Evolutionary conservation across 2,329 filamentous ascomycete genomes (phyloP), one percentile per base, ranked within the genome.

Genomic region (Talaromyces islandicus): DNA sequence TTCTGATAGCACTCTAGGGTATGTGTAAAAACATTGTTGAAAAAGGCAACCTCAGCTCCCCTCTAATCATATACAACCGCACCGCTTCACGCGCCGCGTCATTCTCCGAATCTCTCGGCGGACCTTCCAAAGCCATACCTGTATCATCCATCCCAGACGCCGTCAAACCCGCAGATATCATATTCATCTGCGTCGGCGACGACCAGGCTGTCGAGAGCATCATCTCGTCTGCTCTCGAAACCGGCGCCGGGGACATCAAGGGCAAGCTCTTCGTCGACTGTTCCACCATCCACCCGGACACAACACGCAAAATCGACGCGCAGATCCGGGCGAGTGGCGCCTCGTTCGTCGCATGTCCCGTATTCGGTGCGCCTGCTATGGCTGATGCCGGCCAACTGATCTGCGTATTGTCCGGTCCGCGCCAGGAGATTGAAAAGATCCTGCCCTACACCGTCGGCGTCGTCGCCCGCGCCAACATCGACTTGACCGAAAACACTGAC

Each of bases 261-360:
- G 86, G 85, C 63, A 96, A 96, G 77, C 78, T 94, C 17, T 87
- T 96, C 65, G 83, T 96, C 32, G 92, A 96, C 70, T 92, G 89
- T 80, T 94, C 90, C 3, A 96, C 92, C 27, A 85, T 96, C 38
- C 89, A 94, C 73, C 92, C 92, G 0, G 88, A 92, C 59, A 91
- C 89, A 4, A 90, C 89, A 1, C 84, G 90, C 62, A 80, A 80
- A 27, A 74, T 91, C 3, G 87, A 87, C 27, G 79, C 85, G 65
- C 78, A 75, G 27, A 77, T 88, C 62, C 77, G 78, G 12, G 80
- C 72, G 1, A 80, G 81, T 25, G 89, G 89, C 6, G 91, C 83
- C 2, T 80, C 86, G 43, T 95, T 96, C 69, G 85, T 96, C 19
- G 89, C 90, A 0, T 85, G 83, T 67, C 87, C 87, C 11, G 80